Conservation (phyloP, 2,329 filamentous ascomycete genomes). For the Fusarium sp. region DNA sequence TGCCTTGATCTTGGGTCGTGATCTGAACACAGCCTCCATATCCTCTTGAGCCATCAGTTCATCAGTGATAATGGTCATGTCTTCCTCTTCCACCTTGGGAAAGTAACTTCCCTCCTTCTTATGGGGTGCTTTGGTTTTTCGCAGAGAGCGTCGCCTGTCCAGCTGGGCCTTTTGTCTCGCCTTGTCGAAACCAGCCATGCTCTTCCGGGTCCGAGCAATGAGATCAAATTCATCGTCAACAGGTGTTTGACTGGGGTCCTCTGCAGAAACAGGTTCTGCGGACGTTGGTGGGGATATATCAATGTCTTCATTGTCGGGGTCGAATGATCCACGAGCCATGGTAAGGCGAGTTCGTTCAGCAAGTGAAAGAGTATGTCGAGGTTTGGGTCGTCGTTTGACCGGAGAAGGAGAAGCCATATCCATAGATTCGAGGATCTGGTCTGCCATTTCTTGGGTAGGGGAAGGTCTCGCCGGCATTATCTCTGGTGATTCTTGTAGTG, state of each 20-base stretch:
- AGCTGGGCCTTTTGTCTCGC: constrained; percentile 69
- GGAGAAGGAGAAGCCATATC: constrained; percentile 67
- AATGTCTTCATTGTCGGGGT: constrained; percentile 45
- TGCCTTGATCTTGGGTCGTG: constrained; percentile 79
- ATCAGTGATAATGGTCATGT: constrained; percentile 66
- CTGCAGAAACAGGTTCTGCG: constrained; percentile 3
- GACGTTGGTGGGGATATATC: constrained; percentile 36
- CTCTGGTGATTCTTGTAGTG: constrained; percentile 19
- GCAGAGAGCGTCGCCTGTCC: constrained; percentile 62
- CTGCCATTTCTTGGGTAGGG: constrained; percentile 60
- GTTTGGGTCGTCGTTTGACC: constrained; percentile 55
- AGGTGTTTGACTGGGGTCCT: constrained; percentile 31
- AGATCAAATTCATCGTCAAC: constrained; percentile 55
- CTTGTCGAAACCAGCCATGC: constrained; percentile 71
- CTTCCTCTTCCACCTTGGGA: constrained; percentile 57
- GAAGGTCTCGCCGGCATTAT: constrained; percentile 22
- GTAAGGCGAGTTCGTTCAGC: constrained; percentile 84
- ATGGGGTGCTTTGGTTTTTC: constrained; percentile 53
- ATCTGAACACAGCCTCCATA: constrained; percentile 85
- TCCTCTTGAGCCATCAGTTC: constrained; percentile 78
- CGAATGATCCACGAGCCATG: constrained; percentile 71
- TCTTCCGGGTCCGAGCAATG: constrained; percentile 65
- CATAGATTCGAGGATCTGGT: constrained; percentile 66
- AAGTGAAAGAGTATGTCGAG: constrained; percentile 69
- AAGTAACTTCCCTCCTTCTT: constrained; percentile 59